Conservation (phyloP, 1,284 basidiomycete species). For the Naganishia sp. region DNA sequence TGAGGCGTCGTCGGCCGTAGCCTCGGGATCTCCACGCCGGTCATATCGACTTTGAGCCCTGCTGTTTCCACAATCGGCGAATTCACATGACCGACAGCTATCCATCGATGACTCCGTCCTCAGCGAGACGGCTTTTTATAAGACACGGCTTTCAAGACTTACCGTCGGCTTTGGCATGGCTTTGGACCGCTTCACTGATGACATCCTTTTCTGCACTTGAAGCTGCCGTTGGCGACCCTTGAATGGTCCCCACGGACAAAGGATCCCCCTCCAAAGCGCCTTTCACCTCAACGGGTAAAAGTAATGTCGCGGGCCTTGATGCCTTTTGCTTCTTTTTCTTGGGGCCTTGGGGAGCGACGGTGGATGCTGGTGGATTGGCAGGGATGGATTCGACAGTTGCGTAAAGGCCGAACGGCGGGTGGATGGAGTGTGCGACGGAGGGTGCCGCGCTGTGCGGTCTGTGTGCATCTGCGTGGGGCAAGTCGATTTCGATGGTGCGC, state of each 20-base stretch:
- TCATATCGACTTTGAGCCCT: conserved; percentile 2
- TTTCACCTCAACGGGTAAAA: background rate
- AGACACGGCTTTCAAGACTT: too few species aligned
- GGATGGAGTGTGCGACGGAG: background rate
- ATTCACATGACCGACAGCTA: background rate
- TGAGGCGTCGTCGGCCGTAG: background rate
- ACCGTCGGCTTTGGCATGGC: background rate
- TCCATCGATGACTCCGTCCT: background rate
- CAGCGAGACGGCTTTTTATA: too few species aligned
- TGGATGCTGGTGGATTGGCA: background rate
- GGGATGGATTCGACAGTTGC: conserved; percentile 2
- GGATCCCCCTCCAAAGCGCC: too few species aligned
- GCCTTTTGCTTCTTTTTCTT: background rate
- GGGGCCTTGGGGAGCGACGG: background rate
- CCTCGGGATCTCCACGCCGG: background rate
- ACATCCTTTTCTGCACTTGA: background rate
- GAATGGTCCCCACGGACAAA: too few species aligned
- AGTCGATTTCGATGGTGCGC: conserved; percentile 1
- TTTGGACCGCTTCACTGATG: background rate
- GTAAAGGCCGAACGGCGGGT: background rate
- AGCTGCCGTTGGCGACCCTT: too few species aligned
- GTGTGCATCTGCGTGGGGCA: background rate
- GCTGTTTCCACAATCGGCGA: background rate
- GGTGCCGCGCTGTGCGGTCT: background rate
- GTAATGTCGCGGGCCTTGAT: conserved; percentile 2